Base-by-base conservation (phyloP, 495 filamentous ascomycete genomes). In the Penicillium longicatenatum region DNA sequence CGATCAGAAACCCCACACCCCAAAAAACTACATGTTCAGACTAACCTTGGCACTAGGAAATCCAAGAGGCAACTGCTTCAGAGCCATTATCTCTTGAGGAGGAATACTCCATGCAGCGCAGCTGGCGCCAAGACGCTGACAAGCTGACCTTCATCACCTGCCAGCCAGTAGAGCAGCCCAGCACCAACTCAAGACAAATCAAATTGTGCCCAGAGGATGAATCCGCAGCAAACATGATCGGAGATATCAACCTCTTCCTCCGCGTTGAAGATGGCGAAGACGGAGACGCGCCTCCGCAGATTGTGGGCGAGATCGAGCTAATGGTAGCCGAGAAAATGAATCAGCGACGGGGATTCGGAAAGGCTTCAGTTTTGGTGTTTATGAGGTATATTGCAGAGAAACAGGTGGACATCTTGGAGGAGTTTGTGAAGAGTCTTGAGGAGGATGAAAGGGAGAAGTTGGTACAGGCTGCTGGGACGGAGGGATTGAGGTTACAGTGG, bases 161-260 rank as follows among this genome's bases (percentile, higher is more conserved):
- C 54, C 62, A 54, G 0, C 70, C 75, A 5, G 47, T 70, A 0
- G 16, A 42, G 50, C 39, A 29, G 29, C 10, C 56, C 12, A 39
- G 3, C 17, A 37, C 8, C 21, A 29, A 29, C 10, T 20, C 21
- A 49, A 16, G 35, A 35, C 21, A 29, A n/a, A 45, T 42, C 43
- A 55, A 78, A 14, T 29, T 65, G 5, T 66, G 74, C 11, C 60
- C 74, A 2, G 64, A 73, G 19, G 66, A 73, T n/a, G 89, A 93
- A 62, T 57, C 69, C 0, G 70, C 82, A 0, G 66, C 68, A 2
- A 67, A 67, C 3, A 95, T 96, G 90, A 63, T 94, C 12, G 92
- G 92, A 4, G 92, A 97, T 62, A 82, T 96, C 37, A 97, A 97
- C 62, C 76, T 96, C 2, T 96, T 97, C 68, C 78, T 96, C 5